Conservation (phyloP, 805 yeast genomes). For the Hanseniaspora guilliermondii region DNA sequence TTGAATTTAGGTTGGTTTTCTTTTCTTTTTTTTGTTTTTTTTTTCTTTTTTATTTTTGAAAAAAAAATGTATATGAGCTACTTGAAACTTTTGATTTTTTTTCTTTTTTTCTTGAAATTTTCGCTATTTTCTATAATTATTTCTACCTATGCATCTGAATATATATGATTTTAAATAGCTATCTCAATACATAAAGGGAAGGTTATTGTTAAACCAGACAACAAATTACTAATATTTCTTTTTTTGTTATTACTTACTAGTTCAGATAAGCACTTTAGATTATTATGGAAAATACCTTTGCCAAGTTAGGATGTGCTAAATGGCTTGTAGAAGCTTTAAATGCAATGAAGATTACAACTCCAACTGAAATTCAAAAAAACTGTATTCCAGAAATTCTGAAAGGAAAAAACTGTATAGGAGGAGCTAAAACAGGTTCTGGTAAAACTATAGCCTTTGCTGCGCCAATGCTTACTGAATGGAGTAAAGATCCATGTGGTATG, state of each 20-base stretch:
- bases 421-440: conserved; percentile 97
- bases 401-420: conserved; percentile 87
- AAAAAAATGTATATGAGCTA: too few species aligned
- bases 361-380: conserved; percentile 76
- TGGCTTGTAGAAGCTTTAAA: conserved; percentile 76
- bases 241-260: neutral
- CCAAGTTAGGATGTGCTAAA: conserved; percentile 59
- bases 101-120: too few species aligned
- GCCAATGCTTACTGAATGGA: conserved; percentile 93
- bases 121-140: too few species aligned
- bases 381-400: conserved; percentile 77
- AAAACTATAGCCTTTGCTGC: conserved; percentile 95
- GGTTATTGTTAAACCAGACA: too few species aligned
- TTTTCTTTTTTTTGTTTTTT: neutral
- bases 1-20: neutral
- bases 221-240: too few species aligned
- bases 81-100: too few species aligned
- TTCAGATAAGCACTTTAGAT: neutral
- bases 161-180: too few species aligned
- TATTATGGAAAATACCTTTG: conserved; percentile 29
- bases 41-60: too few species aligned
- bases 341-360: conserved; percentile 70
- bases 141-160: too few species aligned
- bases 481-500: conserved; percentile 87
- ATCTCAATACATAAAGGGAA: too few species aligned